Base-by-base conservation (phyloP, 1,284 basidiomycete species). In the Gomphus bonarii region DNA sequence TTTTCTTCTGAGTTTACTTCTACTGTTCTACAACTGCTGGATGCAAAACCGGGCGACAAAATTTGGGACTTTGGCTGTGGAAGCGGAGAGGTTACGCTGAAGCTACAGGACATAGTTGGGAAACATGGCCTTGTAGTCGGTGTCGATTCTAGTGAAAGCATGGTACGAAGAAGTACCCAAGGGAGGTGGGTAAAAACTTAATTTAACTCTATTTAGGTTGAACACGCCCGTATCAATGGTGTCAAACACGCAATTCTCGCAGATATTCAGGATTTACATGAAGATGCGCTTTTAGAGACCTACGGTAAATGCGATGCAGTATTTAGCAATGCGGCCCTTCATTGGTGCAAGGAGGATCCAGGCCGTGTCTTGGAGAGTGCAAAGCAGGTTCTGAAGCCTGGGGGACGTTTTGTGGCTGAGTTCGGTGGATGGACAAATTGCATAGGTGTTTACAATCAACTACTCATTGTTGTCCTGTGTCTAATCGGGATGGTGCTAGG, bases 61-160 rank as follows among this genome's bases (percentile, higher is more conserved):
- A 83, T 93, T 57, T 72, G 88, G 46, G 91, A 93, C 65, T 72
- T 93, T 42, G 90, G 91, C 3, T 92, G 90, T 65, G 90, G 91
- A 4, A 88, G 82, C 47, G 90, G 88, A 0, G 85, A 92, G 63
- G 69, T 93, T 14, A 88, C 87, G 0, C 62, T 76, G 44, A 70
- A 76, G 58, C 72, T 92, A 46, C 73, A 77, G 52, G 64, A 74
- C 10, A 64, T 74, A 9, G 84, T 91, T 0, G 77, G 79, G 14
- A 64, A 69, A 1, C 67, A 70, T 0, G 89, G 88, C 0, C 40
- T 73, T 5, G 78, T 88, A 2, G 72, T 85, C 2, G 91, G 86
- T 0, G 71, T 85, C 8, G 91, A 93, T 67, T 72, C 75, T 20
- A 90, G 81, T 61, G 71, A 78, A 58, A 80, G 77, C 61, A 91